A percentile compares a stretch with the other conserved stretches of the same genome.
Conservation (phyloP, 192 early-diverging fungal genomes). For the Funneliformis geosporum region DNA sequence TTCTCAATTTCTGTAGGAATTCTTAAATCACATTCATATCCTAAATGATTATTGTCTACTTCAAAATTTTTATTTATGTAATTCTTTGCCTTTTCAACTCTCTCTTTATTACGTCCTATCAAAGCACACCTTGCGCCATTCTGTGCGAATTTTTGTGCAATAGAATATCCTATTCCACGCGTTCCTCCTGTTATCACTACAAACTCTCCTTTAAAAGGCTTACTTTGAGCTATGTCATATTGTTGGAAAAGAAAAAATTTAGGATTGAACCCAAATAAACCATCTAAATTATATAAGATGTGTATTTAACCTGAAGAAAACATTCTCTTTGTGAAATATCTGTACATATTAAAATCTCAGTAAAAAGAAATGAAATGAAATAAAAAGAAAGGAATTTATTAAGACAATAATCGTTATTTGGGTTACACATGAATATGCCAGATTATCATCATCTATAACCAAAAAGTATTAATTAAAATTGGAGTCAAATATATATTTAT, state of each 20-base stretch:
- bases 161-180: constrained; percentile 76
- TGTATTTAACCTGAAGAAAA: neutral
- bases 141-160: constrained; percentile 60
- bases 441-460: no score
- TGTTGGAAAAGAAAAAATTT: neutral
- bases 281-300: neutral
- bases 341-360: neutral
- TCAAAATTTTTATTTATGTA: constrained; percentile 35
- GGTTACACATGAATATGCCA: neutral
- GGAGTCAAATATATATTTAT: no score
- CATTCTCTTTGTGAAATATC: neutral
- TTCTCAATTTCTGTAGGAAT: constrained; percentile 42
- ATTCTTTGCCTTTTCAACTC: constrained; percentile 37
- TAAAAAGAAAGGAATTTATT: neutral
- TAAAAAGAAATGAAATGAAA: neutral
- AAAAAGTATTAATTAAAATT: no score
- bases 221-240: neutral
- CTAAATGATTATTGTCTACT: constrained; percentile 36
- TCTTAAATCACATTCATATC: constrained; percentile 49
- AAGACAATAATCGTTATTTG: neutral
- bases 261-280: neutral
- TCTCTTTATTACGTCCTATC: constrained; percentile 52
- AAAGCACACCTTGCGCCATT: constrained; percentile 59
- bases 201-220: neutral
- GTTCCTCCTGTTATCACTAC: constrained; percentile 68